A percentile compares a stretch with the other conserved stretches of the same genome.
Conservation (phyloP, 2,329 filamentous ascomycete species). For the Scopulariopsis brevicaulis region DNA sequence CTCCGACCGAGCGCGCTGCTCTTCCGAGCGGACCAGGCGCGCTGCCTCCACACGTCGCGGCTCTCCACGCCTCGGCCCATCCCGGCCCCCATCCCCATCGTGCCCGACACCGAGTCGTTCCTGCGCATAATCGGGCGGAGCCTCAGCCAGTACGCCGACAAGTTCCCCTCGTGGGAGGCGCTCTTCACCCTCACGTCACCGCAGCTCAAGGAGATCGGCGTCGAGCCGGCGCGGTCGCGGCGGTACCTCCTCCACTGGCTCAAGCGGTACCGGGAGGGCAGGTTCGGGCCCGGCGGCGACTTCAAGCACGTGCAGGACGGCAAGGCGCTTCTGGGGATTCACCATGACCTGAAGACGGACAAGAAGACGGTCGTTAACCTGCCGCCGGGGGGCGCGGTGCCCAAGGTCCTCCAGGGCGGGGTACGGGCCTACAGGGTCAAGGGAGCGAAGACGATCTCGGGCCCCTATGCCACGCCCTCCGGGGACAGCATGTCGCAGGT, state of each 20-base stretch:
- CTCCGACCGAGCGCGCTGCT: neutral
- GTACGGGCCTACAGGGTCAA: constrained; percentile 57
- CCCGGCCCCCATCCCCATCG: constrained; percentile 61
- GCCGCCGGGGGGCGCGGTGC: constrained; percentile 28
- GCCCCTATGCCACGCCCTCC: constrained; percentile 61
- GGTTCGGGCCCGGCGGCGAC: constrained; percentile 75
- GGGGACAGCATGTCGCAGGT: constrained; percentile 54
- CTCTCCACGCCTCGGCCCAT: constrained; percentile 14
- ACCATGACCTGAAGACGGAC: constrained; percentile 22
- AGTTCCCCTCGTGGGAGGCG: constrained; percentile 83
- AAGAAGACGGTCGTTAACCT: constrained; percentile 44
- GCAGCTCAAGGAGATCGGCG: constrained; percentile 71
- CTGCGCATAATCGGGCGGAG: constrained; percentile 84
- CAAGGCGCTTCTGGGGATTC: constrained; percentile 36
- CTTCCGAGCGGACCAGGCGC: constrained; percentile 16
- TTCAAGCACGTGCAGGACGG: constrained; percentile 56
- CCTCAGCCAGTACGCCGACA: constrained; percentile 69
- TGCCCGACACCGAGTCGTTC: constrained; percentile 78
- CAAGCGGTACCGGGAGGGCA: constrained; percentile 68
- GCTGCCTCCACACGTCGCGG: constrained; percentile 31
- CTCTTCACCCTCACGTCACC: constrained; percentile 72
- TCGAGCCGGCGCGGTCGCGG: constrained; percentile 74
- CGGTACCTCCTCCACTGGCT: constrained; percentile 82
- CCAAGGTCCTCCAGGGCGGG: constrained; percentile 20
- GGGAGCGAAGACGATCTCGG: constrained; percentile 58